Evolutionary conservation across 805 yeast species (phyloP).

Genomic region (Starmerella apis): DNA sequence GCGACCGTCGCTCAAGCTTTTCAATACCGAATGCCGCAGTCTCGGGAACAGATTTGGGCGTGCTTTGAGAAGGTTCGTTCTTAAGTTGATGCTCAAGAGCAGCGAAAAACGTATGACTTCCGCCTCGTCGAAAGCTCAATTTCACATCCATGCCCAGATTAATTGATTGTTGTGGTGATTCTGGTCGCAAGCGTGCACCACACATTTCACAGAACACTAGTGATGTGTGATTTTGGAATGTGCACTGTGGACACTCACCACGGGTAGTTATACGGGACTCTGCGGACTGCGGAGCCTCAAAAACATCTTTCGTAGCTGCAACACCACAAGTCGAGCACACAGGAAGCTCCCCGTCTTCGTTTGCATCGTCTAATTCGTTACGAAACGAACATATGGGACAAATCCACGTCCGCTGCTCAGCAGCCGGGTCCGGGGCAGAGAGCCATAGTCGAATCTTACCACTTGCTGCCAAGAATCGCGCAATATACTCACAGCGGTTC

Average conservation of each 20-base stretch:
- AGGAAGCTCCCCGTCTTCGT: conserved; percentile 31
- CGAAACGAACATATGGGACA: conserved; percentile 83
- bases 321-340: conserved; percentile 57
- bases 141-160: conserved; percentile 8
- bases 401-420: conserved; percentile 45
- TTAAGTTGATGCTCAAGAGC: conserved; percentile 25
- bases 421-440: conserved; percentile 1
- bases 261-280: not conserved
- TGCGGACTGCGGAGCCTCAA: conserved; percentile 25
- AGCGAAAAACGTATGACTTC: conserved; percentile 45
- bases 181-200: conserved; percentile 45
- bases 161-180: conserved; percentile 24
- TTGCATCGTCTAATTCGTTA: conserved; percentile 32
- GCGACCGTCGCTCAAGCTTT: conserved; percentile 35
- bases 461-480: conserved; percentile 59
- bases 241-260: conserved; percentile 47
- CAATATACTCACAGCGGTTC: conserved; percentile 34
- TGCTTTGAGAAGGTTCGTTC: not conserved
- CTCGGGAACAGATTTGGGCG: not conserved
- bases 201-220: conserved; percentile 77
- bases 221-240: conserved; percentile 75
- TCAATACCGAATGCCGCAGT: conserved; percentile 24
- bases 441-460: conserved; percentile 54
- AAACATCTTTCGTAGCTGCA: conserved; percentile 32
- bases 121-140: conserved; percentile 60